Conservation (phyloP, 169 alveolate species). For the Theileria annulata region DNA sequence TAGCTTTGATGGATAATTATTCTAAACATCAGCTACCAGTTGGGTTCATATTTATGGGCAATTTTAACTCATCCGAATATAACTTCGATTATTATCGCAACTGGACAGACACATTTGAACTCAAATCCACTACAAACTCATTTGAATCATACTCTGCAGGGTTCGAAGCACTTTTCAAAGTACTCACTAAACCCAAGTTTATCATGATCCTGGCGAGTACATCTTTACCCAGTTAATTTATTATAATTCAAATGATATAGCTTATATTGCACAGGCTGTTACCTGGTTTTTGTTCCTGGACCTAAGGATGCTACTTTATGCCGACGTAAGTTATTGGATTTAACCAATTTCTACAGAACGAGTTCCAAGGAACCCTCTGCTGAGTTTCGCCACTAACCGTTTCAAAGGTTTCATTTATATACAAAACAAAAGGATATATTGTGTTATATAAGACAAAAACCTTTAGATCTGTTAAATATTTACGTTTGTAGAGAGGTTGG, state of each 20-base stretch:
- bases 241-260: neutral
- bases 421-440: neutral
- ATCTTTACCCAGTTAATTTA: neutral
- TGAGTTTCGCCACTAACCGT: conserved; percentile 53
- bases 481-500: conserved; percentile 10
- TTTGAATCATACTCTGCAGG: conserved; percentile 30
- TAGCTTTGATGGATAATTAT: conserved; percentile 55
- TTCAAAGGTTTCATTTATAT: conserved; percentile 42
- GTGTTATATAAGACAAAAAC: neutral
- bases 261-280: conserved; percentile 32
- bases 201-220: conserved; percentile 26
- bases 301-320: conserved; percentile 73
- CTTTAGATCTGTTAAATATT: neutral
- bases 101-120: conserved; percentile 21
- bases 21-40: conserved; percentile 63
- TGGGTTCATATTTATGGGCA: conserved; percentile 76
- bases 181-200: conserved; percentile 40
- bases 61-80: conserved; percentile 58
- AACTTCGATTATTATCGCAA: conserved; percentile 24
- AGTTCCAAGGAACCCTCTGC: conserved; percentile 70
- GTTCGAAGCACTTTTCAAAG: conserved; percentile 33
- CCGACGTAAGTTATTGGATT: conserved; percentile 33
- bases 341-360: conserved; percentile 11
- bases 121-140: neutral
- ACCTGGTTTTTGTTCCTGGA: conserved; percentile 72